Base-by-base conservation (phyloP, 805 yeast genomes). In the Zygotorulaspora chibaensis region DNA sequence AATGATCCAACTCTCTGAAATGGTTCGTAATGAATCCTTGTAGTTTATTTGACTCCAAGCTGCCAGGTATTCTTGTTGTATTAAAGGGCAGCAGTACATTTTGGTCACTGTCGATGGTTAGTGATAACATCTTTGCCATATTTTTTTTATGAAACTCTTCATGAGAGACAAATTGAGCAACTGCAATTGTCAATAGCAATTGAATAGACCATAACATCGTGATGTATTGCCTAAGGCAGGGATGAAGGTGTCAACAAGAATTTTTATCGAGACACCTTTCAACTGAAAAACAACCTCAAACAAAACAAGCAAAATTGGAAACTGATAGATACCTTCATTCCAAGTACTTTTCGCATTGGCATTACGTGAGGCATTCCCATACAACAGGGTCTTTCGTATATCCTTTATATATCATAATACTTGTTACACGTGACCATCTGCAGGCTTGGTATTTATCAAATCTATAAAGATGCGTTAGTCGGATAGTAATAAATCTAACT, bases 1-100 rank as follows among this genome's bases (percentile, higher is more conserved):
- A 50, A n/a, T 45, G 39, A 18, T 52, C 45, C 29, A 71, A 47
- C 3, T 39, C 31, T 10, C 53, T 44, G 43, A 76, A 73, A 16
- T 67, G 70, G 0, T 46, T 20, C 12, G 43, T 47, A 17, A 76
- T 65, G 50, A 72, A 75, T 8, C 62, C 48, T 40, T 68, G 71
- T 7, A 73, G 67, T 17, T 58, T 38, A 2, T 51, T 27, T 1
- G 79, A 72, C 8, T 69, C 72, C 7, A 54, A 51, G 2, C 75
- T 62, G 1, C 78, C 79, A 0, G 80, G 77, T 0, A 57, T 50
- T 36, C 81, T 48, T 1, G 73, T 69, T 2, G 51, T 57, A 50
- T 70, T 68, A 48, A 69, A 65, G 30, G 71, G 72, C 8, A 57
- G 28, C 20, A 63, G 37, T 13, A 63, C 17, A 30, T 54, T 58